Conservation (phyloP, 169 alveolate genomes). For the Plasmodium vivax region DNA sequence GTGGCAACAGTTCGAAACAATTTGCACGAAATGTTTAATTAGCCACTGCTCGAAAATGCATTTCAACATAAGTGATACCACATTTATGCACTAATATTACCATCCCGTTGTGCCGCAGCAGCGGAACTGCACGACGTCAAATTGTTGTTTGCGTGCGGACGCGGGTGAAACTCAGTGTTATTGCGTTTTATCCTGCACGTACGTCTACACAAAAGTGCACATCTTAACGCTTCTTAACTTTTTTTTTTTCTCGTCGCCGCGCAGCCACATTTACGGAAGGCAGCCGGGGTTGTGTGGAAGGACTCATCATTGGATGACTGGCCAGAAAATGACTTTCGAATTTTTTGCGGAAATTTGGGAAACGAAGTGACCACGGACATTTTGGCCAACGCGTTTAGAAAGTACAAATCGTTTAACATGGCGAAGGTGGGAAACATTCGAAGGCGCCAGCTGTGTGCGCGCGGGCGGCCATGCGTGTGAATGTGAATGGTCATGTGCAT, state of each 20-base stretch:
- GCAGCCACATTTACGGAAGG: conserved; percentile 91
- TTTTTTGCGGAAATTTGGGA: conserved; percentile 98
- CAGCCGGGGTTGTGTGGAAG: conserved; percentile 97
- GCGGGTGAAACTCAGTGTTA: neutral
- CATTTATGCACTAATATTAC: neutral
- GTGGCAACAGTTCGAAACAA: neutral
- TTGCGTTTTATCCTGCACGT: neutral
- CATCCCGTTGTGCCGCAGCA: neutral
- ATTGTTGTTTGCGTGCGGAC: neutral
- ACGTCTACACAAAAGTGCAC: neutral
- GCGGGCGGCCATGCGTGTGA: no score
- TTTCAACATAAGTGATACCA: neutral
- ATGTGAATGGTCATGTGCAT: no score
- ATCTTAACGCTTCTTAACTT: neutral
- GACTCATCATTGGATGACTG: conserved; percentile 97
- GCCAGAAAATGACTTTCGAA: conserved; percentile 97
- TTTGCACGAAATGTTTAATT: neutral
- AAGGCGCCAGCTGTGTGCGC: neutral
- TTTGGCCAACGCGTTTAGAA: conserved; percentile 96
- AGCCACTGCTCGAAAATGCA: neutral
- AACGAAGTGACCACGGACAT: conserved; percentile 97
- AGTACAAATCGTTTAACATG: conserved; percentile 94
- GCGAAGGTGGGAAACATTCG: conserved; percentile 75
- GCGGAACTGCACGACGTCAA: neutral
- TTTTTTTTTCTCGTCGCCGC: neutral